Base-by-base conservation (phyloP, 2,329 filamentous ascomycete genomes). In the Trichoderma citrinoviride region DNA sequence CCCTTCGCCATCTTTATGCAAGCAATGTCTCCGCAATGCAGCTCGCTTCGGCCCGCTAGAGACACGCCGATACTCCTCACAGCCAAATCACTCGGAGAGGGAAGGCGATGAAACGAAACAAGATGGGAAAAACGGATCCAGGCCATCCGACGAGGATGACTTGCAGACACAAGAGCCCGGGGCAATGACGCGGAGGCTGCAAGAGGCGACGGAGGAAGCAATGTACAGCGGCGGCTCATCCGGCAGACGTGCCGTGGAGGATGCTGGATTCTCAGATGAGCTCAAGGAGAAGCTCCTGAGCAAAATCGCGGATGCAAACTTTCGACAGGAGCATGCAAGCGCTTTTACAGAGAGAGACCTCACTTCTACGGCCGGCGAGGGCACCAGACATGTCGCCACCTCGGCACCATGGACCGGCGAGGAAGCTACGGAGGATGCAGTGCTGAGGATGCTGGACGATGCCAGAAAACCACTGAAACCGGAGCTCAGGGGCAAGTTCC, bases 391-490 rank as follows among this genome's bases (percentile, higher is more conserved):
- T 56, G 84, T 88, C 41, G 92, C 92, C 1, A 81, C 83, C 0
- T 86, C 88, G 7, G 78, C 83, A 65, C 83, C 90, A 1, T 99
- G 95, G 95, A 87, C 85, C 0, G 95, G 94, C 2, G 81, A 84
- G 14, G 95, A 98, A 77, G 81, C 80, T 5, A 78, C 89, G 1
- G 85, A 89, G 70, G 93, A 97, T 74, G 84, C 90, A 0, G 88
- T 92, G 23, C 79, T 96, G 55, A 87, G 95, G 37, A 98, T 98
- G 90, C 77, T 95, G 12, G 85, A 91, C 64, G 92, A 96, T 73
- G 85, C 91, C 27, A 86, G 86, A 66, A 92, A 93, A 72, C 90
- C 90, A 0, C 79, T 96, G 55, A 77, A 75, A 15, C 80, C 80
- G 4, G 79, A 76, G 0, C 70, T 83, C 3, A 78, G 85, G 41